phyloP scores from a whole-genome alignment of 257 asterid genomes.

The Fraxinus anomala region DNA sequence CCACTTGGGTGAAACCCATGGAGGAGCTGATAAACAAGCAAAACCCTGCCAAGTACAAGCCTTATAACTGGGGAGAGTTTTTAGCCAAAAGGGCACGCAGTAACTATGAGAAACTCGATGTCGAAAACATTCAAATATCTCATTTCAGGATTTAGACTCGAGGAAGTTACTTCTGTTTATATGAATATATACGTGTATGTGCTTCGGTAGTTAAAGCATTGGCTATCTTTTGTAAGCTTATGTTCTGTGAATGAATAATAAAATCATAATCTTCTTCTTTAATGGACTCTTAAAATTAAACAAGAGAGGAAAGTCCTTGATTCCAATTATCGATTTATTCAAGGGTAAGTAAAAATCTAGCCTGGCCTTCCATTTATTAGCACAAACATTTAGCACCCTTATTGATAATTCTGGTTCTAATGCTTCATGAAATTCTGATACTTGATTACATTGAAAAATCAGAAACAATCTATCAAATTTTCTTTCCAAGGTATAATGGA shows the following conservation, averaged over 20 bases:
- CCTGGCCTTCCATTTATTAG: not conserved
- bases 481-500: not conserved
- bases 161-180: not conserved
- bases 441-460: not conserved
- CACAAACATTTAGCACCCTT: not conserved
- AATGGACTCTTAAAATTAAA: not conserved
- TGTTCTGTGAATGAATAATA: not conserved
- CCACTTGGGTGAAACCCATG: conserved; percentile 59
- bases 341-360: not conserved
- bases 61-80: conserved; percentile 70
- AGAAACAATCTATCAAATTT: not conserved
- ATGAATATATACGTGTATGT: not conserved
- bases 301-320: not conserved
- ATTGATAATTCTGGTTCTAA: not conserved
- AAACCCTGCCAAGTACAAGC: conserved; percentile 52
- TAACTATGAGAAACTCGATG: conserved; percentile 56
- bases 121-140: conserved; percentile 60
- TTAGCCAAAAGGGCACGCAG: conserved; percentile 48
- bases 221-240: not conserved
- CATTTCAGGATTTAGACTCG: conserved; percentile 51
- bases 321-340: too few relatives aligned
- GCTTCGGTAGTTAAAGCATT: not conserved
- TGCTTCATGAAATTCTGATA: not conserved
- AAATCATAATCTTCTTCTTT: not conserved
- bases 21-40: conserved; percentile 42